A percentile compares a stretch with the other conserved stretches of the same genome.
phyloP scores from a whole-genome alignment of 2,329 filamentous ascomycete species.

The Trematosphaeria pertusa region DNA sequence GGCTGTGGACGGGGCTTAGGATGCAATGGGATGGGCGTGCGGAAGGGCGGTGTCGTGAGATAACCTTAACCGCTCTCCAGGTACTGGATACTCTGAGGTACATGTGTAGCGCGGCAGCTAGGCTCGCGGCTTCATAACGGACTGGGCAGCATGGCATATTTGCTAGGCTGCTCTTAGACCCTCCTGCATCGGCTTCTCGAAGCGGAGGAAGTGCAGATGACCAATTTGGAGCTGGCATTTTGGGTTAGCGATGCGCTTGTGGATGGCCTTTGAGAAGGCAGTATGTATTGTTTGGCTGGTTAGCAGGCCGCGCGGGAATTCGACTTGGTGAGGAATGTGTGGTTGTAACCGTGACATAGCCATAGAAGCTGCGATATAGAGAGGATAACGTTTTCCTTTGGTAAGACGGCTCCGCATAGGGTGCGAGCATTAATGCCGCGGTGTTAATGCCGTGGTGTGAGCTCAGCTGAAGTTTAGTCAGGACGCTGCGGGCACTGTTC shows the following conservation, averaged over 20 bases:
- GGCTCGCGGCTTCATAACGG: conserved; percentile 27
- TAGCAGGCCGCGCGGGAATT: too few relatives aligned
- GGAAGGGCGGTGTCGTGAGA: conserved; percentile 6
- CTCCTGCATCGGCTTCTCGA: conserved; percentile 21
- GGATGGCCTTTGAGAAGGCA: too few relatives aligned
- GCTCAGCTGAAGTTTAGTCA: not conserved
- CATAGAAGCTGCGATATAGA: too few relatives aligned
- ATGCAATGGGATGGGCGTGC: not conserved
- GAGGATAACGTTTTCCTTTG: too few relatives aligned
- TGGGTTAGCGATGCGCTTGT: too few relatives aligned
- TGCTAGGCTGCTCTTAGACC: conserved; percentile 14
- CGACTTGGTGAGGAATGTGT: too few relatives aligned
- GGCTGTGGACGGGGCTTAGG: too few relatives aligned
- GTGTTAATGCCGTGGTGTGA: not conserved
- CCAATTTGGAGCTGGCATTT: too few relatives aligned
- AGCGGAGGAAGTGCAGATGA: conserved; percentile 13
- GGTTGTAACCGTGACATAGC: too few relatives aligned
- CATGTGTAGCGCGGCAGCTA: conserved; percentile 23
- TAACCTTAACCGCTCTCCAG: conserved; percentile 11
- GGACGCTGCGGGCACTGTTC: not conserved
- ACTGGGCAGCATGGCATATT: conserved; percentile 48
- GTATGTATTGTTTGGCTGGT: too few relatives aligned
- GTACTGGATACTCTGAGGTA: not conserved
- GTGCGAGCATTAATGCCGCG: too few relatives aligned
- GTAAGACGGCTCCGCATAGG: too few relatives aligned